Base-by-base conservation (phyloP, 371 early-diverging fungal species). In the Syncephalastrum sp. region DNA sequence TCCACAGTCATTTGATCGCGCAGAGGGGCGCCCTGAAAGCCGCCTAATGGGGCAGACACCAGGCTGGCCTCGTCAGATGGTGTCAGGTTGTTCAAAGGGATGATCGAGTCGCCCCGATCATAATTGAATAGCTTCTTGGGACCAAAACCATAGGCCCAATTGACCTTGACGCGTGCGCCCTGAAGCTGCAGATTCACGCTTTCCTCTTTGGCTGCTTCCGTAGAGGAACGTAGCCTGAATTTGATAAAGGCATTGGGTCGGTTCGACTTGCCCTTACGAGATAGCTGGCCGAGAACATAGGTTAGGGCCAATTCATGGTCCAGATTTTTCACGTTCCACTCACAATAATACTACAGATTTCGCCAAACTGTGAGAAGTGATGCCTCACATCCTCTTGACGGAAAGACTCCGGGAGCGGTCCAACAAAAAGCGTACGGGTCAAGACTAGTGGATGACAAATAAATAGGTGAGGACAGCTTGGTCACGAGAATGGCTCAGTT, bases 111-210 rank as follows among this genome's bases (percentile, higher is more conserved):
- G 3, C 79, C 79, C 23, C 57, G 51, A 43, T 73, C 69, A 60
- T 73, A 75, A 47, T 72, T 65, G 50, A 79, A 79, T 15, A 72
- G 64, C 47, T 66, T 70, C 42, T 74, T 74, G 33, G 79, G 79
- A 8, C 79, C 79, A 59, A 79, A 79, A 1, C 79, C 76, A 69
- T 68, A 79, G 19, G 72, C 79, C 76, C 74, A 79, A 43, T 75
- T 74, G 43, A 72, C 64, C 65, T 72, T 23, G 7, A 51, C 16
- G 15, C 44, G 24, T 50, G 17, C 47, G 21, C 41, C 49, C 10
- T 17, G 25, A 4, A 49, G 25, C 17, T 19, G 23, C 23, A 77
- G 54, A 10, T 67, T 60, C 2, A 15, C 50, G 15, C 62, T 59
- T 21, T 67, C 66, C 15, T 62, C 58, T 48, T 69, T 70, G 16